Percentiles rank a stretch among this genome's conserved stretches.
phyloP scores from a whole-genome alignment of 345 rosid genomes.

The Eucalyptus paniculata region DNA sequence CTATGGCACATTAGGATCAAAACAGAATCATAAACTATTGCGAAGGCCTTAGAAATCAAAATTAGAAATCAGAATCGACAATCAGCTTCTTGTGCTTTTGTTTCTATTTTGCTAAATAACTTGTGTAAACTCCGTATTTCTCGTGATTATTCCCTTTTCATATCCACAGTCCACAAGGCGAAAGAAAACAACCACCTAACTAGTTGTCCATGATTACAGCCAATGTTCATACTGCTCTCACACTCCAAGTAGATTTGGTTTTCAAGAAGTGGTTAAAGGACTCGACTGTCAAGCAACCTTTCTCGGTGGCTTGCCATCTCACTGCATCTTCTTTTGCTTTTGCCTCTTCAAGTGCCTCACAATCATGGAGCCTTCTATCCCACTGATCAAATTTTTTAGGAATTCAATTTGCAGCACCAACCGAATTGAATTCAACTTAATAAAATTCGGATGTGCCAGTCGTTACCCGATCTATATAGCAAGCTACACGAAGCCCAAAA shows the following conservation, averaged over 20 bases:
- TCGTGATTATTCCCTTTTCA: background rate
- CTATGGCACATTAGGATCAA: background rate
- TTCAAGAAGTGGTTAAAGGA: too few relatives aligned
- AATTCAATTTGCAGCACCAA: background rate
- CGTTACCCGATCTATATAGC: background rate
- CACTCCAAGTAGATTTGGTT: too few relatives aligned
- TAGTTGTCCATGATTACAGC: too few relatives aligned
- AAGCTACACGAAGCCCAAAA: background rate
- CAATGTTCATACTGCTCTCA: background rate
- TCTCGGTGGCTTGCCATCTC: too few relatives aligned
- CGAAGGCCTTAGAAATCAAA: background rate
- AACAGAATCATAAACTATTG: background rate
- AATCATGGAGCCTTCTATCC: too few relatives aligned
- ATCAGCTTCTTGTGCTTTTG: background rate
- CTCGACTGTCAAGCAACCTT: too few relatives aligned
- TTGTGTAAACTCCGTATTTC: background rate
- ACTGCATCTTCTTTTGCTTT: too few relatives aligned
- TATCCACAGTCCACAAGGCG: rapidly evolving
- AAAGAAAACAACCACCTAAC: background rate
- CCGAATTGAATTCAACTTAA: background rate
- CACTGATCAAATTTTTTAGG: rapidly evolving
- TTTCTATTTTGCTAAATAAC: background rate
- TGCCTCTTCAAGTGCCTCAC: too few relatives aligned
- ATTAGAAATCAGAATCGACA: background rate
- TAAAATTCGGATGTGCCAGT: background rate